Evolutionary conservation across 179 eudicot genomes (phyloP).

Genomic region (Camellia oleifera): DNA sequence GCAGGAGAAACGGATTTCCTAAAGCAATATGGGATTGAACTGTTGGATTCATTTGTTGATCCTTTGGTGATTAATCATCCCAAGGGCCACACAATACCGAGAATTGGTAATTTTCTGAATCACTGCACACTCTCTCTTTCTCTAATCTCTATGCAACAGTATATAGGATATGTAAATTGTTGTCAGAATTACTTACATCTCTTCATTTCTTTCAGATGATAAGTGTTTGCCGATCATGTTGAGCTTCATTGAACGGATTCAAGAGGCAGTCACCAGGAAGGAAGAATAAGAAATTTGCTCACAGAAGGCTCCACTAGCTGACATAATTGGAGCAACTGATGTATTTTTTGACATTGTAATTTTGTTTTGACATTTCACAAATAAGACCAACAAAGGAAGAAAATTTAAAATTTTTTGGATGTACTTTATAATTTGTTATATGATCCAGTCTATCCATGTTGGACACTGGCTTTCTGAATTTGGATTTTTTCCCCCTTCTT

Average conservation of each 20-base stretch:
- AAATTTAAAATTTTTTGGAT: too few relatives aligned
- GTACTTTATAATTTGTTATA: too few relatives aligned
- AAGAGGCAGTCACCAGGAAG: conserved; percentile 17
- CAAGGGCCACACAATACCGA: conserved; percentile 79
- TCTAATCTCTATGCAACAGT: too few relatives aligned
- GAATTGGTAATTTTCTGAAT: conserved; percentile 48
- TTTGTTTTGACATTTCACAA: too few relatives aligned
- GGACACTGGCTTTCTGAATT: too few relatives aligned
- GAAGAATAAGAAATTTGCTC: not conserved
- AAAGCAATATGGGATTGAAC: conserved; percentile 63
- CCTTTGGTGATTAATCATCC: conserved; percentile 75
- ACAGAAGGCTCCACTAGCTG: too few relatives aligned
- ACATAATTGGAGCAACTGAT: too few relatives aligned
- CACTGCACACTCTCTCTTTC: not conserved
- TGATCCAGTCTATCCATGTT: too few relatives aligned
- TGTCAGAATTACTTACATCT: not conserved
- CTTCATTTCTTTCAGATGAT: conserved; percentile 47
- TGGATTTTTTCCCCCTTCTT: too few relatives aligned
- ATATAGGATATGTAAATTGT: too few relatives aligned
- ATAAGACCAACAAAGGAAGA: too few relatives aligned
- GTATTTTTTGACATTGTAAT: too few relatives aligned
- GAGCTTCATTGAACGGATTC: conserved; percentile 62
- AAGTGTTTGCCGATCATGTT: conserved; percentile 48
- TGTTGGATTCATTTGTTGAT: conserved; percentile 52
- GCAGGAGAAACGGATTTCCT: conserved; percentile 74